phyloP scores from a whole-genome alignment of 768 basidiomycete genomes.

The Hemileccinum rubropunctum region DNA sequence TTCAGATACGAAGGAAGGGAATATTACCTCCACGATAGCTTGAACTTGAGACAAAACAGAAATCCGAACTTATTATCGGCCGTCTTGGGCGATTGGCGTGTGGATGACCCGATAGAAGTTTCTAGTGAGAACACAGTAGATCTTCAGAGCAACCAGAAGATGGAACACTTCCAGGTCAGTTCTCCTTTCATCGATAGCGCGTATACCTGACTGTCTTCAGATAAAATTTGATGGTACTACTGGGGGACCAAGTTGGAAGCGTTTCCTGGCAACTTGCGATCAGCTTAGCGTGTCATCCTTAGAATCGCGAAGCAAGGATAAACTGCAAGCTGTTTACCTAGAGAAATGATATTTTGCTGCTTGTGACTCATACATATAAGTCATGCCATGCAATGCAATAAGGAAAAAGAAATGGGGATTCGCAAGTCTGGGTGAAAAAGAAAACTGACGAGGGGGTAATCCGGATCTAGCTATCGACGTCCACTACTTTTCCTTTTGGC shows the following conservation, averaged over 20 bases:
- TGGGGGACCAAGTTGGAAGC: constrained; percentile 43
- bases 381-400: background rate
- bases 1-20: constrained; percentile 34
- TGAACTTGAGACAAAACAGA: constrained; percentile 46
- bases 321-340: constrained; percentile 1
- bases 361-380: background rate
- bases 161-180: constrained; percentile 53
- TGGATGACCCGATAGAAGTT: constrained; percentile 12
- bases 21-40: constrained; percentile 48
- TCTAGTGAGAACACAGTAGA: constrained; percentile 51
- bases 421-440: too few relatives aligned
- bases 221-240: constrained; percentile 39
- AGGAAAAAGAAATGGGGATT: too few relatives aligned
- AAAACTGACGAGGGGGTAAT: too few relatives aligned
- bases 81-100: background rate
- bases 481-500: constrained; percentile 53
- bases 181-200: background rate
- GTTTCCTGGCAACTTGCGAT: constrained; percentile 44
- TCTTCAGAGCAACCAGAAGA: constrained; percentile 51
- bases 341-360: constrained; percentile 5
- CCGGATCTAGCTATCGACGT: constrained; percentile 32
- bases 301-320: constrained; percentile 25
- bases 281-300: constrained; percentile 35
- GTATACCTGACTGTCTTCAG: constrained; percentile 32
- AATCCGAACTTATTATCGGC: constrained; percentile 21